Conservation (phyloP, 2,329 filamentous ascomycete genomes). For the Paracamarosporium sp. region DNA sequence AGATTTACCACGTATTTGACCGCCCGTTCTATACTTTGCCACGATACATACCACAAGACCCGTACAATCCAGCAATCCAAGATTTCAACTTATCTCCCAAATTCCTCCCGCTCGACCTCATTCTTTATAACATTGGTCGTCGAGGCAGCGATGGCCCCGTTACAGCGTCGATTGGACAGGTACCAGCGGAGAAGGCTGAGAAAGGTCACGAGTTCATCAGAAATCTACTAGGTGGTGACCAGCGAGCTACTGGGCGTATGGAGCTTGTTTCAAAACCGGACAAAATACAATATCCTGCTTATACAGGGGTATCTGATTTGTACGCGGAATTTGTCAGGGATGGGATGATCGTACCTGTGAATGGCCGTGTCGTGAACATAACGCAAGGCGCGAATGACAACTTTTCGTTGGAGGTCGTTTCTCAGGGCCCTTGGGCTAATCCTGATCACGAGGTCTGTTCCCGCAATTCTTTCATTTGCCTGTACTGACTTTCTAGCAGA, state of each 20-base stretch:
- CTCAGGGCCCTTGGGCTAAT: constrained; percentile 9
- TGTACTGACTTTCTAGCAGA: constrained; percentile 15
- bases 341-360: constrained; percentile 53
- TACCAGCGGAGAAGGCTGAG: constrained; percentile 64
- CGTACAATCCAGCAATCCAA: constrained; percentile 24
- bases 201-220: constrained; percentile 58
- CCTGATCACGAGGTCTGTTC: constrained; percentile 10
- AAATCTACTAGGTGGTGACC: constrained; percentile 53
- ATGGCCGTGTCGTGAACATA: constrained; percentile 44
- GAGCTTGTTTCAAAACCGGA: constrained; percentile 49
- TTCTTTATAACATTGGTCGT: constrained; percentile 72
- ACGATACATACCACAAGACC: constrained; percentile 49
- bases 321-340: constrained; percentile 78
- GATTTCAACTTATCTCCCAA: constrained; percentile 55
- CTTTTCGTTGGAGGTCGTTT: constrained; percentile 16
- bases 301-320: constrained; percentile 72
- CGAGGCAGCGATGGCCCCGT: constrained; percentile 63
- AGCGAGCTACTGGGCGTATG: constrained; percentile 46
- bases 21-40: constrained; percentile 77
- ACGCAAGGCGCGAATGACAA: constrained; percentile 14
- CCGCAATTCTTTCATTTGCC: background rate
- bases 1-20: constrained; percentile 72
- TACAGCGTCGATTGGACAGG: constrained; percentile 68
- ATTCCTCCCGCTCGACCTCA: constrained; percentile 76
- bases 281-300: constrained; percentile 62